phyloP scores from a whole-genome alignment of 805 yeast genomes.

The Candida coquimbonensis region DNA sequence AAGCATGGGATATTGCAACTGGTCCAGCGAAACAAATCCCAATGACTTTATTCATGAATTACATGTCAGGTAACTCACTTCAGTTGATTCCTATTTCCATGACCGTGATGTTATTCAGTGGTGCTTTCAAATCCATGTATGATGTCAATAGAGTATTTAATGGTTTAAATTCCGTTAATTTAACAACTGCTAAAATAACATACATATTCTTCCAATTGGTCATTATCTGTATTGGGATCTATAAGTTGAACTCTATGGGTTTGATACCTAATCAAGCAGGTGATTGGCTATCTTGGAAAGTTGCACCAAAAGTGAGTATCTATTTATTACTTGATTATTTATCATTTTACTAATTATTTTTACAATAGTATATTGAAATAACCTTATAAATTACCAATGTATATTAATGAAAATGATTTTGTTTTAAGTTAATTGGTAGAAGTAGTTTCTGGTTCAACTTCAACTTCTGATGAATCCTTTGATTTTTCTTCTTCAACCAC shows the following conservation, averaged over 20 bases:
- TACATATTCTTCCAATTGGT: conserved; percentile 43
- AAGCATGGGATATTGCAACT: conserved; percentile 82
- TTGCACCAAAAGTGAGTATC: conserved; percentile 22
- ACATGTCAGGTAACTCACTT: conserved; percentile 85
- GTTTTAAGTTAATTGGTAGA: not conserved
- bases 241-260: conserved; percentile 85
- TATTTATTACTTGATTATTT: not conserved
- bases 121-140: conserved; percentile 68
- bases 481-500: not conserved
- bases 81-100: conserved; percentile 89
- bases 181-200: conserved; percentile 21
- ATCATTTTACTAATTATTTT: conserved; percentile 1
- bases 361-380: conserved; percentile 11
- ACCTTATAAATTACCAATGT: not conserved
- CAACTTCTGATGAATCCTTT: too few relatives aligned
- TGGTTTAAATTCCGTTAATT: conserved; percentile 33
- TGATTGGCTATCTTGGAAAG: conserved; percentile 92
- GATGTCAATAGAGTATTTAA: conserved; percentile 49
- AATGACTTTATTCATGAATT: conserved; percentile 84
- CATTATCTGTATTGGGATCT: conserved; percentile 67
- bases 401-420: not conserved
- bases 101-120: conserved; percentile 76
- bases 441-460: too few relatives aligned
- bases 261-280: conserved; percentile 78
- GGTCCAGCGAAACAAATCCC: conserved; percentile 84